Evolutionary conservation across 1,284 basidiomycete species (phyloP), one percentile per base, ranked within the genome.

Genomic region (Pseudozyma tsukubaensis): DNA sequence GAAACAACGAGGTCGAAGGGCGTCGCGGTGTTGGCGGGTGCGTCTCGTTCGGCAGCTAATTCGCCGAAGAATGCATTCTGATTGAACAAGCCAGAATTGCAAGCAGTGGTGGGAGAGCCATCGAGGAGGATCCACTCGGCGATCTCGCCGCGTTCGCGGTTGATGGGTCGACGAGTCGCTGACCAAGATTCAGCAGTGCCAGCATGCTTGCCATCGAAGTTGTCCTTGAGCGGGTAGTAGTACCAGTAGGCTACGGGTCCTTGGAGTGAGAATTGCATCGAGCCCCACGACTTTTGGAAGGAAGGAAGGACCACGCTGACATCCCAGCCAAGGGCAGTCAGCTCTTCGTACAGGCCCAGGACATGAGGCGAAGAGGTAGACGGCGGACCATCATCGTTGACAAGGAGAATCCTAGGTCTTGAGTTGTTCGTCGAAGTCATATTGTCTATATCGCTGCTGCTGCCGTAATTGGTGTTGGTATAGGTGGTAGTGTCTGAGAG

Each of bases 311-410:
- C 79, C 7, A 83, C 83, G 59, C 67, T 72, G 24, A 84, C 83
- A 7, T 78, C 59, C 79, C 81, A 83, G 1, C 82, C 83, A 4
- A 76, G 53, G 2, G 61, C 65, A 1, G 50, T 32, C 4, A 84
- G 65, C 35, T 63, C 57, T 42, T 76, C 52, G 50, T 79, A 83
- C 34, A 84, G 65, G 16, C 75, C 75, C 4, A 84, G 64, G 0
- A 84, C 66, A 62, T 84, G 81, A 0, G 83, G 83, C 1, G 81
- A 83, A 4, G 72, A 66, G 21, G 65, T 19, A 3, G 74, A 75
- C 8, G 82, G 82, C 9, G 82, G 82, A 6, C 83, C 83, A 40
- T 84, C 83, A 53, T 84, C 83, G 56, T 83, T 83, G 50, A 81
- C 79, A 13, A 84, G 64, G 13, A 84, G 65, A 16, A 82, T 79